Evolutionary conservation across 2,329 filamentous ascomycete species (phyloP), one percentile per base, ranked within the genome.

Genomic region (Sporothrix humicola): DNA sequence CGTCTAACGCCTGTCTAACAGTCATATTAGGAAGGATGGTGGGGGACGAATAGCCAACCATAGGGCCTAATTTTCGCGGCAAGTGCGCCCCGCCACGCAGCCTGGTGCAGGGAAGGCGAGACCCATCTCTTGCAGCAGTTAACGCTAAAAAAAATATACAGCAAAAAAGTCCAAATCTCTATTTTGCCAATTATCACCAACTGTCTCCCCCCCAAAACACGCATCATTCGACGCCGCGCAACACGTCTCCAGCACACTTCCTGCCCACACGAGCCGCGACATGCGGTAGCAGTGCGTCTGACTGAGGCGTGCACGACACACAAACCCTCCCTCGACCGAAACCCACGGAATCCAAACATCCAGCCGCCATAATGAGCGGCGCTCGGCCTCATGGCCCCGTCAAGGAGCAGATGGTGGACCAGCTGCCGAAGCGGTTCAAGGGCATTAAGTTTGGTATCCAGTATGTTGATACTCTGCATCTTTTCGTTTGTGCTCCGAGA

Each of bases 391-490:
- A 75, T 70, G 74, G 73, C 69, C 74, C 73, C 63, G 69, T 75
- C 65, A 72, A 98, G 87, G 90, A 94, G 85, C 94, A 97, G 88
- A 92, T 98, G 81, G 89, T 94, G 72, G 94, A 98, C 83, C 91
- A 91, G 81, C 87, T 93, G 73, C 95, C 95, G 48, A 97, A 97
- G 85, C 92, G 93, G 79, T 97, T 98, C 85, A 94, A 92, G 81
- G 92, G 94, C 80, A 89, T 98, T 81, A 95, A 97, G 81, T 98
- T 98, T 82, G 95, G 95, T 79, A 93, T 98, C 76, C 90, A 97
- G 91, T 95, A 85, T 78, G 88, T 66, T 23, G 65, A 2, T 26
- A 37, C 48, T 72, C 31, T 54, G 20, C 7, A 6, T 20, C n/a
- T 42, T 7, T 20, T n/a, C 37, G 46, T 42, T 20, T 65, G 59